A percentile compares a stretch with the other conserved stretches of the same genome.
Evolutionary conservation across 164 flowering plant genomes (phyloP).

Genomic region (Macadamia tetraphylla): DNA sequence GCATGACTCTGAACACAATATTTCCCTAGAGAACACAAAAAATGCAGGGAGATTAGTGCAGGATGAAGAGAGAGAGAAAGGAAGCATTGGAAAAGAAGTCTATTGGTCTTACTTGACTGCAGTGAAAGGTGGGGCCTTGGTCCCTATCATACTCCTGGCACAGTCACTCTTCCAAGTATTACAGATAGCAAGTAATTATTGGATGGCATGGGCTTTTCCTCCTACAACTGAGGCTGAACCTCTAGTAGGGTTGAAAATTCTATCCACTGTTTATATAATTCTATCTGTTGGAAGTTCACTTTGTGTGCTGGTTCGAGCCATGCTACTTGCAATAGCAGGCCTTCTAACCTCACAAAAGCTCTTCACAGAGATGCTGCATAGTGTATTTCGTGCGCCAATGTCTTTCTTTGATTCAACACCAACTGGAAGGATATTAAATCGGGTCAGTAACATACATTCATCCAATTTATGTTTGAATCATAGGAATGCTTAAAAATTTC

Average conservation of each 20-base stretch:
- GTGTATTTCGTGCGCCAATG: slow-evolving; percentile 85
- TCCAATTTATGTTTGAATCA: background rate
- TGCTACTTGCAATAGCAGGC: slow-evolving; percentile 50
- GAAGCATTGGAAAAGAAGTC: slow-evolving; percentile 86
- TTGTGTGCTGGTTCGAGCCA: slow-evolving; percentile 66
- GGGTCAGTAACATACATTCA: slow-evolving; percentile 41
- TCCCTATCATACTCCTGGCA: slow-evolving; percentile 70
- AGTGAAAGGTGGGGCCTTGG: slow-evolving; percentile 59
- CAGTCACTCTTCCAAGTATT: slow-evolving; percentile 73
- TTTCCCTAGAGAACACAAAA: slow-evolving; percentile 46
- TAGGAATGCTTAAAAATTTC: too few species aligned
- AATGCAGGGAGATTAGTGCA: slow-evolving; percentile 63
- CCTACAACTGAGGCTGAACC: slow-evolving; percentile 38
- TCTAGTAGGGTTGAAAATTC: slow-evolving; percentile 28
- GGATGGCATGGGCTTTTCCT: slow-evolving; percentile 99
- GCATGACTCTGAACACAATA: slow-evolving; percentile 52
- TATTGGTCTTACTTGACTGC: slow-evolving; percentile 79
- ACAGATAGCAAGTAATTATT: slow-evolving; percentile 86
- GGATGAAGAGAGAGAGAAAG: slow-evolving; percentile 90
- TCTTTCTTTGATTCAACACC: slow-evolving; percentile 97
- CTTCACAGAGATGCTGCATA: slow-evolving; percentile 68
- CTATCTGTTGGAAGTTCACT: slow-evolving; percentile 77
- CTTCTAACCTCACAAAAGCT: slow-evolving; percentile 68
- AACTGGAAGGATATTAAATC: slow-evolving; percentile 84
- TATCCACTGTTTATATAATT: slow-evolving; percentile 57